A percentile compares a stretch with the other conserved stretches of the same genome.
These are phyloP conservation scores for Neonectria hederae DNA, from an alignment of 2,329 filamentous ascomycete species.

Conservation along the genomic window DNA sequence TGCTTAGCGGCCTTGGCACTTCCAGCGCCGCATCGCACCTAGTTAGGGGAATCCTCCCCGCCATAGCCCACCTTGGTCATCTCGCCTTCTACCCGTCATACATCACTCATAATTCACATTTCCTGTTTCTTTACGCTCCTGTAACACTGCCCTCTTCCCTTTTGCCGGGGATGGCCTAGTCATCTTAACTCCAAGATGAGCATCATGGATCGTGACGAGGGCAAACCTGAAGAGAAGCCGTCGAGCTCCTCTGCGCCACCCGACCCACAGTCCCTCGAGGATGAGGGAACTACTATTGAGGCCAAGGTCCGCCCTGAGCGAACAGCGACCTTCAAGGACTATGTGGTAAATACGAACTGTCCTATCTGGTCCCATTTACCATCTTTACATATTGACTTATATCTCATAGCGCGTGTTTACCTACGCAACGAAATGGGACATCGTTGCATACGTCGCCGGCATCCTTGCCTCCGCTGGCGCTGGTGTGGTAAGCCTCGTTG, in stretches of 20 bases:
- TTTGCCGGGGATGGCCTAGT: conserved; percentile 8
- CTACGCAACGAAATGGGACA: conserved; percentile 64
- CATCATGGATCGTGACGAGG: conserved; percentile 22
- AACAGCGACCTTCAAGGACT: conserved; percentile 57
- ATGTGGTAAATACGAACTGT: conserved; percentile 43
- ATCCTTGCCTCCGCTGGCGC: conserved; percentile 60
- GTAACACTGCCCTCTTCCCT: neutral
- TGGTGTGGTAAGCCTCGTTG: conserved; percentile 48
- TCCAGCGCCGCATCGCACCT: neutral
- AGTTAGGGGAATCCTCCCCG: neutral
- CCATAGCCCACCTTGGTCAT: conserved; percentile 8
- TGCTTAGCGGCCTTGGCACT: neutral
- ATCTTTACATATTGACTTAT: neutral
- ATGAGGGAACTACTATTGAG: conserved; percentile 45
- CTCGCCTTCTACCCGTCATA: neutral
- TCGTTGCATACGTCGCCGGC: conserved; percentile 57
- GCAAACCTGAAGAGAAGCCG: conserved; percentile 26
- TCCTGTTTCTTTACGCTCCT: neutral
- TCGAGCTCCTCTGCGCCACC: conserved; percentile 20
- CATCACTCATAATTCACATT: neutral
- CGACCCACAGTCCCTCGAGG: conserved; percentile 7
- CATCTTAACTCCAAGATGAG: conserved; percentile 24
- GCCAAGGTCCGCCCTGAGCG: conserved; percentile 54
- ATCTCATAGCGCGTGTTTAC: conserved; percentile 57
- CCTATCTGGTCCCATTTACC: too few species aligned